Conservation (phyloP, 371 early-diverging fungal species). For the Phascolomyces articulosus region DNA sequence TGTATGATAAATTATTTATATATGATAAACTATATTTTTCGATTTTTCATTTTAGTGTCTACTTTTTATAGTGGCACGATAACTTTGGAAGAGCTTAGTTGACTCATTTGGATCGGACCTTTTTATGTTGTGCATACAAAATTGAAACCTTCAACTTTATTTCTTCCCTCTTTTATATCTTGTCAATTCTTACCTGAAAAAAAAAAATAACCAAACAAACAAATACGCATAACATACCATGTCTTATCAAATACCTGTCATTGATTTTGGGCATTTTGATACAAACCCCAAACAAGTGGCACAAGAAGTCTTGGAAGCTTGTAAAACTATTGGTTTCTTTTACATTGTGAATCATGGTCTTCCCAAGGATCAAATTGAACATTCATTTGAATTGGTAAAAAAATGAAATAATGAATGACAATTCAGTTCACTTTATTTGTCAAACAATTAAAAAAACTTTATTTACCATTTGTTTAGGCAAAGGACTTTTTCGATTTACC, state of each 20-base stretch:
- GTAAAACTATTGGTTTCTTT: slow-evolving; percentile 65
- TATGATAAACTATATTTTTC: not conserved
- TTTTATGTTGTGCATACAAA: no score
- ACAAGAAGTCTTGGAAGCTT: slow-evolving; percentile 49
- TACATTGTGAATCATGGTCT: slow-evolving; percentile 65
- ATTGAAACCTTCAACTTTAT: no score
- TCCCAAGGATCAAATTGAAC: slow-evolving; percentile 44
- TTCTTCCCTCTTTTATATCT: not conserved
- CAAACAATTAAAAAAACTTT: slow-evolving; percentile 17
- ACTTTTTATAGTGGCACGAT: no score
- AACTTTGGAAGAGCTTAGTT: no score
- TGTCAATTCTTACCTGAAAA: no score
- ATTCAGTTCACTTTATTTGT: not conserved
- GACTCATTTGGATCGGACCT: no score
- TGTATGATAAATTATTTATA: no score
- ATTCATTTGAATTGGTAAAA: slow-evolving; percentile 56
- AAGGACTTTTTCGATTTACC: slow-evolving; percentile 54
- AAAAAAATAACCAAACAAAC: no score
- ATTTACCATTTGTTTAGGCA: slow-evolving; percentile 42
- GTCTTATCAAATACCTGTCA: slow-evolving; percentile 21
- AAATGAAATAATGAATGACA: no score
- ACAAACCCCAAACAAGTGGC: slow-evolving; percentile 35
- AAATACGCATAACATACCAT: not conserved
- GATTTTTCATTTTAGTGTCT: not conserved
- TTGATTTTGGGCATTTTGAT: slow-evolving; percentile 50